Percentiles rank a stretch among this genome's conserved stretches.
Evolutionary conservation across 768 basidiomycete genomes (phyloP).

Genomic region (Lentinula boryana): DNA sequence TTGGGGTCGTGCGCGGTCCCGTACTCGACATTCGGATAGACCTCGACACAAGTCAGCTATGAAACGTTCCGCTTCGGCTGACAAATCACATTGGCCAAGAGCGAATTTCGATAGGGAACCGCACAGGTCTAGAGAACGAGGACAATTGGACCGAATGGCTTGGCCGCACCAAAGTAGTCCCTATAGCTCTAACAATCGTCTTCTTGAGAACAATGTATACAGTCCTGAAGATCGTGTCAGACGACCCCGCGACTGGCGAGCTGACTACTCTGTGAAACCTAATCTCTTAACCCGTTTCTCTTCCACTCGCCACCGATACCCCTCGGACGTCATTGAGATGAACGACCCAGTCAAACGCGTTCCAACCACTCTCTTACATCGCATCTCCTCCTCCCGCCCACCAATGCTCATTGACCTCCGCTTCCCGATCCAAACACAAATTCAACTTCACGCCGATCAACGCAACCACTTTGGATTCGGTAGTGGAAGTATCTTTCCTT

Average conservation of each 20-base stretch:
- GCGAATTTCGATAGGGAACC: not conserved
- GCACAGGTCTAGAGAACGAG: not conserved
- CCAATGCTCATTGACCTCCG: conserved; percentile 49
- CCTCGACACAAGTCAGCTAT: not conserved
- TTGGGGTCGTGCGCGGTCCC: not conserved
- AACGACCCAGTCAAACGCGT: conserved; percentile 23
- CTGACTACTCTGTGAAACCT: conserved; percentile 23
- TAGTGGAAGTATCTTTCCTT: conserved; percentile 27
- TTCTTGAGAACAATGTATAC: not conserved
- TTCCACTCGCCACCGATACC: conserved; percentile 21
- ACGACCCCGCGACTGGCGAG: conserved; percentile 37
- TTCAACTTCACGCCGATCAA: conserved; percentile 19
- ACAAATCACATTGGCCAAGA: not conserved
- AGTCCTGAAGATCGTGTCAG: not conserved
- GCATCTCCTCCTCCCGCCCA: conserved; percentile 23
- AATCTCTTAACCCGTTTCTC: conserved; percentile 12
- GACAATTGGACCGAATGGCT: not conserved
- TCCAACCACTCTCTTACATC: conserved; percentile 18
- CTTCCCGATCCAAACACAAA: conserved; percentile 21
- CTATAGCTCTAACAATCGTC: not conserved
- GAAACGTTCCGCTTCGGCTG: not conserved
- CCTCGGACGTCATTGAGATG: conserved; percentile 25
- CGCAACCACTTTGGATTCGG: not conserved
- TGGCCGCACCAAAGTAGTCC: not conserved
- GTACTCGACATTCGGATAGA: not conserved